A percentile compares a stretch with the other conserved stretches of the same genome.
These are phyloP conservation scores for Trifolium dubium DNA, from an alignment of 306 rosid species.

Conservation along the genomic window DNA sequence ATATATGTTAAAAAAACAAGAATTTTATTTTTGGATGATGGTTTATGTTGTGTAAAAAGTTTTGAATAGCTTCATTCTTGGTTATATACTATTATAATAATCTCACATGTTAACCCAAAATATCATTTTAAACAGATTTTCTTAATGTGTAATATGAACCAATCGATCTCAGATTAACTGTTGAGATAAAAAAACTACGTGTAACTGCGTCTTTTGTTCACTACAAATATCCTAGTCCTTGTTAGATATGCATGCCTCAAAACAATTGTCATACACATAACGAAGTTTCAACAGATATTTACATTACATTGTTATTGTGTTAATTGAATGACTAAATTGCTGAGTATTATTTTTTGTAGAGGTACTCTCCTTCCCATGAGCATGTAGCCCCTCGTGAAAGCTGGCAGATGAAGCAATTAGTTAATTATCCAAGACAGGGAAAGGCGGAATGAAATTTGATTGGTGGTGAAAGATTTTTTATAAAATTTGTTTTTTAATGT, in stretches of 20 bases:
- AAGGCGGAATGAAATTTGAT: constrained; percentile 47
- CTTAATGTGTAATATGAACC: too few relatives aligned
- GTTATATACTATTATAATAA: constrained; percentile 9
- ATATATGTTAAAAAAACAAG: too few relatives aligned
- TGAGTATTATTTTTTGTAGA: constrained; percentile 54
- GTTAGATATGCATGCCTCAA: neutral
- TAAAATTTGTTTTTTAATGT: constrained; percentile 44
- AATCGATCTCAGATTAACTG: too few relatives aligned
- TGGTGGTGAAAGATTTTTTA: constrained; percentile 41
- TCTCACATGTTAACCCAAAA: constrained; percentile 22
- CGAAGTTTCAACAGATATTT: neutral
- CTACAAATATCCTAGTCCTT: too few relatives aligned
- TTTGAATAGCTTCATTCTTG: too few relatives aligned
- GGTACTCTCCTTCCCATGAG: constrained; percentile 67
- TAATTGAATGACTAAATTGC: constrained; percentile 23
- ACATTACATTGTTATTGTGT: constrained; percentile 6
- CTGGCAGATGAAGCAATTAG: constrained; percentile 77
- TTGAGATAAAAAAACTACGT: too few relatives aligned
- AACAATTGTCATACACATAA: constrained; percentile 15
- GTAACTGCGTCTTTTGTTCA: too few relatives aligned
- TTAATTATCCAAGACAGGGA: constrained; percentile 59
- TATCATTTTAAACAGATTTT: neutral
- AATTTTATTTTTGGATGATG: too few relatives aligned
- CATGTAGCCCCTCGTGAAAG: constrained; percentile 77
- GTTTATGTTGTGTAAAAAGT: too few relatives aligned